Base-by-base conservation (phyloP, 2,329 filamentous ascomycete species). In the Albifimbria verrucaria region DNA sequence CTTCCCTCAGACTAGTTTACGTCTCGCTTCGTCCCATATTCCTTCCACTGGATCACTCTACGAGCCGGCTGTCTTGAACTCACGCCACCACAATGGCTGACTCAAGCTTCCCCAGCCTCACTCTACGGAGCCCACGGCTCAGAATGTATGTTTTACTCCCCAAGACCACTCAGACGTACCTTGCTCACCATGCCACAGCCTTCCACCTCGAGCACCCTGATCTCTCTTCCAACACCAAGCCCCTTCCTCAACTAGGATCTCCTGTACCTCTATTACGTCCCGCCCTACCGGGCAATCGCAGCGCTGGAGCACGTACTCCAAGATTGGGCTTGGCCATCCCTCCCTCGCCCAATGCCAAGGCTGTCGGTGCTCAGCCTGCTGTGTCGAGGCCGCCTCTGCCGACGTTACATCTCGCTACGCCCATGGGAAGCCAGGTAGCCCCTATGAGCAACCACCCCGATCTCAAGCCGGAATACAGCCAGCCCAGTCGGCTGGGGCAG, bases 251-350 rank as follows among this genome's bases (percentile, higher is more conserved):
- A 63, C 89, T 92, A 86, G 84, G 88, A 53, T 85, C 88, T 48
- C 86, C 89, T 50, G 89, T 87, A 50, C 90, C 90, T 55, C 83
- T 95, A 54, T 86, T 96, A 52, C 88, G 91, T 56, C 89, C 91
- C 51, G 90, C 91, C 56, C 86, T 95, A 52, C 89, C 88, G 39
- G 89, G 90, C 58, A 78, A 77, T 59, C 81, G 85, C 62, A 79
- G 79, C 57, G 79, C 78, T 61, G 85, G 83, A 54, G 76, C 80
- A 55, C 81, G 88, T 58, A 79, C 88, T 50, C 91, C 91, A 24
- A 86, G 89, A 63, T 81, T 97, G 54, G 93, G 92, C 44, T 83
- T 97, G 52, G 90, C 92, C 45, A 97, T 97, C 54, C 93, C 93
- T 36, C 86, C 89, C 1, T 96, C 91, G 32, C 90, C 91, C 48